phyloP scores from a whole-genome alignment of 148 eudicot genomes.

The Spergularia bocconei region DNA sequence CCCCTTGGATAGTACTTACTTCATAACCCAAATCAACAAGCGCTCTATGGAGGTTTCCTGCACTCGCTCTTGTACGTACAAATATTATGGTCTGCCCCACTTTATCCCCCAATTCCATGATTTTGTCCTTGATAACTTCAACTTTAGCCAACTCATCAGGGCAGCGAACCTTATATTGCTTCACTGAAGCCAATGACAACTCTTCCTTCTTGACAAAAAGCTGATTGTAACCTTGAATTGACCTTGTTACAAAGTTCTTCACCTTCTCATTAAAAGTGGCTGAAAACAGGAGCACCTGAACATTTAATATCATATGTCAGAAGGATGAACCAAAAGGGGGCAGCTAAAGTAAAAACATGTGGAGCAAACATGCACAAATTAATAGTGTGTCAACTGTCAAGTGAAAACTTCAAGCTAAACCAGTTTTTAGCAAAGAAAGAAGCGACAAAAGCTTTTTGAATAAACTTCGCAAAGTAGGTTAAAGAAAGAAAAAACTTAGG shows the following conservation, averaged over 20 bases:
- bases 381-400: too few species aligned
- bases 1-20: conserved; percentile 94
- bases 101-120: conserved; percentile 75
- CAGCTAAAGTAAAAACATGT: background rate
- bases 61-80: conserved; percentile 74
- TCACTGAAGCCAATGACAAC: conserved; percentile 70
- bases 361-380: background rate
- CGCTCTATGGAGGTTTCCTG: conserved; percentile 55
- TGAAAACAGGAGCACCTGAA: conserved; percentile 85
- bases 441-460: too few species aligned
- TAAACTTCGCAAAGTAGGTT: too few species aligned
- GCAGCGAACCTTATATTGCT: conserved; percentile 77
- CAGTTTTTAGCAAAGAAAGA: too few species aligned
- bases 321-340: background rate
- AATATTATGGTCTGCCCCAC: conserved; percentile 89
- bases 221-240: conserved; percentile 67
- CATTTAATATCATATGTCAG: background rate
- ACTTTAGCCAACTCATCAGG: conserved; percentile 79
- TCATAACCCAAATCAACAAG: conserved; percentile 76
- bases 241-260: conserved; percentile 56
- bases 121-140: conserved; percentile 61
- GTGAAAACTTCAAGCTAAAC: too few species aligned
- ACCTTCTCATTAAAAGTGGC: conserved; percentile 80
- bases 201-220: conserved; percentile 88
- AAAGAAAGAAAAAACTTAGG: too few species aligned